phyloP scores from a whole-genome alignment of 1,139 yeast genomes.

The Pichia cactophila region DNA sequence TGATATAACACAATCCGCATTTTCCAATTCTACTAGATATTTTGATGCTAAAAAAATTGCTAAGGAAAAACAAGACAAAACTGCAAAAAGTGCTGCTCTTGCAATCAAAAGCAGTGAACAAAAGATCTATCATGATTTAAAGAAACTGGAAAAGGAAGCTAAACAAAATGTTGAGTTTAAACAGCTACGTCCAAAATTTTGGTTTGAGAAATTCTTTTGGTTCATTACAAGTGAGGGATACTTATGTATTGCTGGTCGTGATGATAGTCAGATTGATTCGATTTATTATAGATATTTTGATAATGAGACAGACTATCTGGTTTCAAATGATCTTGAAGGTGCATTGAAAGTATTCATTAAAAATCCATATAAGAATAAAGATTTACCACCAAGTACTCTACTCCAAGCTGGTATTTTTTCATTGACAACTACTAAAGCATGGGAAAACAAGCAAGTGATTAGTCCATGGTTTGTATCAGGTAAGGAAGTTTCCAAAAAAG shows the following conservation, averaged over 20 bases:
- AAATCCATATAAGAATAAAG: conserved; percentile 56
- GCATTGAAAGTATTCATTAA: conserved; percentile 72
- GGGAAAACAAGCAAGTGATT: conserved; percentile 77
- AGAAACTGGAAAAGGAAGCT: conserved; percentile 57
- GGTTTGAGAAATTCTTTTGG: conserved; percentile 96
- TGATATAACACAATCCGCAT: conserved; percentile 66
- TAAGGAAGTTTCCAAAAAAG: conserved; percentile 58
- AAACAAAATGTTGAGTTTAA: conserved; percentile 43
- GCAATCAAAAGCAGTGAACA: conserved; percentile 83
- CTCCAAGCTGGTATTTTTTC: conserved; percentile 86
- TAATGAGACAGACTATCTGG: conserved; percentile 61
- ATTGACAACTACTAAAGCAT: conserved; percentile 75
- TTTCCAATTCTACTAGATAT: conserved; percentile 84
- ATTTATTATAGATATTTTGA: conserved; percentile 70
- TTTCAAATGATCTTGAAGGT: conserved; percentile 69
- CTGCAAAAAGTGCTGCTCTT: conserved; percentile 66
- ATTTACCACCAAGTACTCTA: conserved; percentile 75
- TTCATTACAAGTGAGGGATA: conserved; percentile 85
- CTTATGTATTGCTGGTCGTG: conserved; percentile 80
- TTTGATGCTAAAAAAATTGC: conserved; percentile 76
- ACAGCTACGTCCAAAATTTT: conserved; percentile 62
- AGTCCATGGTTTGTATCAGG: conserved; percentile 83
- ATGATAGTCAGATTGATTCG: conserved; percentile 75
- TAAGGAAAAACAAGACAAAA: conserved; percentile 69
- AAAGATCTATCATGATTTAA: conserved; percentile 67